Base-by-base conservation (phyloP, 345 rosid species). In the Noccaea caerulescens region DNA sequence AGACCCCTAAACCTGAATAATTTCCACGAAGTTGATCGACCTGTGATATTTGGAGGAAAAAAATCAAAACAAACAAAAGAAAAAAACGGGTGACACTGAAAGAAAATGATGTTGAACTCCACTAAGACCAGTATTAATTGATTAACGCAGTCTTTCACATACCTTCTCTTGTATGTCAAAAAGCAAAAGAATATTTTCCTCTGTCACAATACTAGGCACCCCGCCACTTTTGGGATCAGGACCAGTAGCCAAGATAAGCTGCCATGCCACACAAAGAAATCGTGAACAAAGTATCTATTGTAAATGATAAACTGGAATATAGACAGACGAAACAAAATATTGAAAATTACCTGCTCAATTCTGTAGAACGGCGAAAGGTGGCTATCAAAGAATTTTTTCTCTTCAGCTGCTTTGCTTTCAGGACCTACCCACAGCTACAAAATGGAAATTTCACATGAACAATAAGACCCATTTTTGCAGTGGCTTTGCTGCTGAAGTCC, bases 131-230 rank as follows among this genome's bases (percentile, higher is more conserved):
- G 8, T 5, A 64, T 11, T 41, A 66, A 44, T 51, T 41, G 25
- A 38, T 59, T 42, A 13, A 61, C 44, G 27, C 32, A 30, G 10
- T 30, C 44, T 59, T 61, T 37, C 39, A 32, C 38, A 18, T 80
- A 93, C 99, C 99, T 91, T 94, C 68, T 80, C 84, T 82, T 94
- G 99, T 70, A 94, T 80, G 61, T 91, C 97, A 84, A 94, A 91
- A 32, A 91, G 96, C 67, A 94, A 81, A 81, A 80, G 84, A 75
- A 91, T 88, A 77, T 94, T 89, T n/a, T 82, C 84, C 49, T 91
- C 93, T 45, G 91, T 88, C 72, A 94, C 78, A 55, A 94, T 91
- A 77, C 90, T 80, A 34, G 95, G 89, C 25, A 52, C 76, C 65
- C 72, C 81, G 55, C 87, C 93, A 72, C 62, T 75, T 69, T 78